These are phyloP conservation scores for Endocarpon pusillum DNA, from an alignment of 495 filamentous ascomycete genomes.

Conservation along the genomic window DNA sequence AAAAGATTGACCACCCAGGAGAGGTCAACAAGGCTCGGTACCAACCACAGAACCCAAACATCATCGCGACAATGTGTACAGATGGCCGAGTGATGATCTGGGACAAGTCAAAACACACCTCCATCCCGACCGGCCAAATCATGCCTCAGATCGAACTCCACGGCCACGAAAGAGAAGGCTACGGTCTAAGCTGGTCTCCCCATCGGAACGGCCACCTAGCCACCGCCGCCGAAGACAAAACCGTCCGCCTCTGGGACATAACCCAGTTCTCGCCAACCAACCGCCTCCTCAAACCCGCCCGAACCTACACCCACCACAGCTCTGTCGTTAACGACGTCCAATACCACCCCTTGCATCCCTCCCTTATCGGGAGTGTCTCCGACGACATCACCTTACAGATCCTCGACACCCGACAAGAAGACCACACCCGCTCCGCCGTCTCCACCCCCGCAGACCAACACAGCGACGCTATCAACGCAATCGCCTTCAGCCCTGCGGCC, in stretches of 20 bases:
- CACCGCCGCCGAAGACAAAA: constrained; percentile 80
- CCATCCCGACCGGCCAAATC: constrained; percentile 48
- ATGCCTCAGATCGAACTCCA: constrained; percentile 69
- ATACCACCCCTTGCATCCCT: constrained; percentile 67
- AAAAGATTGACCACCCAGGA: constrained; percentile 89
- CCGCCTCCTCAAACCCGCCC: constrained; percentile 48
- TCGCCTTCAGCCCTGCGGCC: constrained; percentile 79
- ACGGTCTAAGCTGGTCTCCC: constrained; percentile 84
- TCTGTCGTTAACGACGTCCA: constrained; percentile 94
- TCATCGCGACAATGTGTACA: constrained; percentile 86
- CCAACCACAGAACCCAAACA: constrained; percentile 91
- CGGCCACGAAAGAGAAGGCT: constrained; percentile 85
- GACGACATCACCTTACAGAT: constrained; percentile 90
- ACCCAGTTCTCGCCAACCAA: constrained; percentile 49
- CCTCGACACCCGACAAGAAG: constrained; percentile 55
- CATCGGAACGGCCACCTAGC: constrained; percentile 66
- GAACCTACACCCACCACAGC: constrained; percentile 72
- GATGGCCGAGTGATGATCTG: constrained; percentile 83
- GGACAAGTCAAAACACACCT: constrained; percentile 85
- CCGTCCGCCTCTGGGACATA: constrained; percentile 81
- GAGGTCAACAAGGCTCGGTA: constrained; percentile 98
- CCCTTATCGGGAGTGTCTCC: constrained; percentile 80
- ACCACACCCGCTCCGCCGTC: constrained; percentile 45
- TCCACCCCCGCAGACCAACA: constrained; percentile 49
- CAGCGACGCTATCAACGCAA: constrained; percentile 79